Evolutionary conservation across 306 rosid genomes (phyloP).

Genomic region (Quillaja saponaria): DNA sequence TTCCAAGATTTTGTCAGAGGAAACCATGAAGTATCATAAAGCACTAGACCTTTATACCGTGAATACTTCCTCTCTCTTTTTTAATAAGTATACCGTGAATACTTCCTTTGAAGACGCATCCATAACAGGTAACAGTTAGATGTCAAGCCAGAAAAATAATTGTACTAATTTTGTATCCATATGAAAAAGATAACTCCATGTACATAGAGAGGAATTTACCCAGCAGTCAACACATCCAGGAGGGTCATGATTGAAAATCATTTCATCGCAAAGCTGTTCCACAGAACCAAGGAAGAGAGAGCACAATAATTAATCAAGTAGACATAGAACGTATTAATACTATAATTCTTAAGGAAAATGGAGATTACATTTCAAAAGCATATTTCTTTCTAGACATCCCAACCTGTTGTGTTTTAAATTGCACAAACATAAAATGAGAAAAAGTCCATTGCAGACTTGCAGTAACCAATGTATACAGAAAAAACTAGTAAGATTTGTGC

Average conservation of each 20-base stretch:
- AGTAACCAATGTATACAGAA: too few relatives aligned
- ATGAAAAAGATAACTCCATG: conserved; percentile 26
- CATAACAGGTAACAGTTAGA: conserved; percentile 13
- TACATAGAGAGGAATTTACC: conserved; percentile 64
- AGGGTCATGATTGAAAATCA: conserved; percentile 89
- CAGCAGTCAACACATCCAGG: conserved; percentile 82
- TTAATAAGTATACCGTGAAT: too few relatives aligned
- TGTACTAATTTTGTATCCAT: neutral
- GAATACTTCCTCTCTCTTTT: too few relatives aligned
- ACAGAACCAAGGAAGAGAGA: conserved; percentile 37
- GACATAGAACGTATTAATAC: conserved; percentile 19
- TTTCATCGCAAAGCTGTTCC: conserved; percentile 87
- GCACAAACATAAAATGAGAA: too few relatives aligned
- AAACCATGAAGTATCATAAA: too few relatives aligned
- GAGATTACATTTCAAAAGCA: conserved; percentile 2
- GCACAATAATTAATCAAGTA: conserved; percentile 30
- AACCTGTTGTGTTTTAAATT: neutral
- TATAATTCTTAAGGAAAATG: conserved; percentile 13
- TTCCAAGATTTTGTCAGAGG: too few relatives aligned
- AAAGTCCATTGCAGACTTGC: too few relatives aligned
- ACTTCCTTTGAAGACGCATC: too few relatives aligned
- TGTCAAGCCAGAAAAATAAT: conserved; percentile 14
- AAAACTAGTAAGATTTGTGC: too few relatives aligned
- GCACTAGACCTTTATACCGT: too few relatives aligned
- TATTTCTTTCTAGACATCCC: conserved; percentile 4